Percentiles rank a stretch among this genome's conserved stretches.
Evolutionary conservation across 169 alveolate genomes (phyloP).

Genomic region (Perkinsus olseni): DNA sequence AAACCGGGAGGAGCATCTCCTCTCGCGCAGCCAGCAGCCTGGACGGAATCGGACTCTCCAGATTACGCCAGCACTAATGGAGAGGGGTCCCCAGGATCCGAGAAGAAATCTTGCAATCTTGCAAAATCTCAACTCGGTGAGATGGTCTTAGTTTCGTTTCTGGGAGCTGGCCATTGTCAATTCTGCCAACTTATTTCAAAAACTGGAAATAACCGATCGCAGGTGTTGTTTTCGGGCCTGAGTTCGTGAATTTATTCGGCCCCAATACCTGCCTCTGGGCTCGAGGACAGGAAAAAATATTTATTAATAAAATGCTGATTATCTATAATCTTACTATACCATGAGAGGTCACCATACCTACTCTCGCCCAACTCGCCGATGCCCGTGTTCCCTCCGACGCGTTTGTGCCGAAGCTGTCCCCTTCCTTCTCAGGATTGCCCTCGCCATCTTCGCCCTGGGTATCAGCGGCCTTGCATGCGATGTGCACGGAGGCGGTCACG

Average conservation of each 20-base stretch:
- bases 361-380: too few relatives aligned
- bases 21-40: background rate
- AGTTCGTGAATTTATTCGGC: too few relatives aligned
- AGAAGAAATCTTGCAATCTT: background rate
- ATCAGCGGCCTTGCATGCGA: background rate
- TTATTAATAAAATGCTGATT: too few relatives aligned
- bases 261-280: too few relatives aligned
- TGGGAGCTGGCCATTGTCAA: too few relatives aligned
- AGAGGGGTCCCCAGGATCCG: background rate
- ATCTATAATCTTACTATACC: too few relatives aligned
- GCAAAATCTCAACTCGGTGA: background rate
- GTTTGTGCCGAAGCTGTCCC: background rate
- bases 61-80: background rate
- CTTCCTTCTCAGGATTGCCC: background rate
- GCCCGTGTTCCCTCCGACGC: background rate
- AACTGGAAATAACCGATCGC: too few relatives aligned
- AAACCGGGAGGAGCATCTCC: background rate
- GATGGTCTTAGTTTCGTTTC: too few relatives aligned
- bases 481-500: background rate
- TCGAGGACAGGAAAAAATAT: too few relatives aligned
- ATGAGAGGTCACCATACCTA: too few relatives aligned
- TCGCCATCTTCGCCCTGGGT: background rate
- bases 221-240: too few relatives aligned
- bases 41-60: background rate
- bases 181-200: too few relatives aligned